A percentile compares a stretch with the other conserved stretches of the same genome.
These are phyloP conservation scores for Nannochloris sp. DNA, from an alignment of 139 green algal genomes.

Conservation along the genomic window DNA sequence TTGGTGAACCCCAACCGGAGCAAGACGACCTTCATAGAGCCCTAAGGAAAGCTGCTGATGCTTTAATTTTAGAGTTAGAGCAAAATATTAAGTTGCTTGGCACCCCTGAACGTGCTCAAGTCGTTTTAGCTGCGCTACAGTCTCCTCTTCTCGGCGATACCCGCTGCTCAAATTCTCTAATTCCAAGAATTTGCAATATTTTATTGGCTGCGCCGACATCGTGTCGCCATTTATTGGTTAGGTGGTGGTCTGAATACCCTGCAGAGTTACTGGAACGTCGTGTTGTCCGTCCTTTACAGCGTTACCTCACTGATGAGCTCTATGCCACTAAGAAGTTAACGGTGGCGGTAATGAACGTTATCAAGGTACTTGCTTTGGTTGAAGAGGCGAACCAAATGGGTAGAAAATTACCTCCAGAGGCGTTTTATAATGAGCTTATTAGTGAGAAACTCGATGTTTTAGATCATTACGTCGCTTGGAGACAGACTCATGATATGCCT, in stretches of 20 bases:
- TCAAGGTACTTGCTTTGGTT: constrained; percentile 77
- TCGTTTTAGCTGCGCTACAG: constrained; percentile 73
- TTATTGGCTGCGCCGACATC: constrained; percentile 55
- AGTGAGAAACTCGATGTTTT: constrained; percentile 84
- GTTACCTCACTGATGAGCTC: constrained; percentile 72
- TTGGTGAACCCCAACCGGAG: constrained; percentile 44
- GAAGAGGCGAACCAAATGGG: constrained; percentile 74
- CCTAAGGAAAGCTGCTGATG: constrained; percentile 44
- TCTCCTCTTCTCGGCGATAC: constrained; percentile 66
- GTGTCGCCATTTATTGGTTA: constrained; percentile 63
- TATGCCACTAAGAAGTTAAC: constrained; percentile 82
- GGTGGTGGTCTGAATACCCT: constrained; percentile 81
- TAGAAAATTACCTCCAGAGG: constrained; percentile 64
- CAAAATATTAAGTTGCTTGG: constrained; percentile 61
- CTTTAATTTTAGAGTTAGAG: constrained; percentile 63
- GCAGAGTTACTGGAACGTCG: constrained; percentile 49
- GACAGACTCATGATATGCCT: constrained; percentile 61
- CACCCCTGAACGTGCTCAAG: constrained; percentile 59
- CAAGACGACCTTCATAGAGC: constrained; percentile 58
- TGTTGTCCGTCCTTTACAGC: constrained; percentile 64
- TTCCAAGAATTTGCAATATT: constrained; percentile 66
- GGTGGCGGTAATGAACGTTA: constrained; percentile 77
- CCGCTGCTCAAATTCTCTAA: constrained; percentile 46
- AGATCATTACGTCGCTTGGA: constrained; percentile 86
- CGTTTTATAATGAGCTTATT: constrained; percentile 90